These are phyloP conservation scores for Abrus pulchellus DNA, from an alignment of 306 rosid genomes.

Conservation along the genomic window DNA sequence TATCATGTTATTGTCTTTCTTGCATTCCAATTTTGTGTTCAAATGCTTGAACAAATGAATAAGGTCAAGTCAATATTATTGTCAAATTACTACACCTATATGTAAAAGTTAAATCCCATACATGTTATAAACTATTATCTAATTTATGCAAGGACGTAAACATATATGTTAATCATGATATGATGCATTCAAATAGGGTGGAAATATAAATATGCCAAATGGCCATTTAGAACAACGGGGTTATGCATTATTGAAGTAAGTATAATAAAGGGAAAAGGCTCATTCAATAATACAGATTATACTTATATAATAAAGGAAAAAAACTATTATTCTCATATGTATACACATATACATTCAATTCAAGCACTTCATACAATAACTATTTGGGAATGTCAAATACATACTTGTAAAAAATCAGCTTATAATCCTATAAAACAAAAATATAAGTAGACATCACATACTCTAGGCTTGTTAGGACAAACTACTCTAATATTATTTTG, in stretches of 20 bases:
- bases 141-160: constrained; percentile 2
- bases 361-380: too few relatives aligned
- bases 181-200: constrained; percentile 2
- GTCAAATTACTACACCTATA: background rate
- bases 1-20: background rate
- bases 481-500: too few relatives aligned
- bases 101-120: background rate
- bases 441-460: too few relatives aligned
- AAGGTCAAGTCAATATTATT: background rate
- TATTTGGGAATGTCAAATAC: too few relatives aligned
- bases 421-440: too few relatives aligned
- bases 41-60: constrained; percentile 25
- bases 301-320: too few relatives aligned
- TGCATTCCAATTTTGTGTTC: background rate
- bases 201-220: constrained; percentile 17
- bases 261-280: background rate
- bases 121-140: background rate
- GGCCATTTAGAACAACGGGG: constrained; percentile 20
- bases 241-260: constrained; percentile 18
- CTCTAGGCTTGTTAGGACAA: too few relatives aligned
- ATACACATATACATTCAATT: too few relatives aligned
- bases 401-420: too few relatives aligned
- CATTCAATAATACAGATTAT: background rate
- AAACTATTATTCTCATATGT: too few relatives aligned
- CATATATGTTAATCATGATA: background rate